Percentiles rank a stretch among this genome's conserved stretches.
phyloP scores from a whole-genome alignment of 768 basidiomycete genomes.

The Collybia mongolica region DNA sequence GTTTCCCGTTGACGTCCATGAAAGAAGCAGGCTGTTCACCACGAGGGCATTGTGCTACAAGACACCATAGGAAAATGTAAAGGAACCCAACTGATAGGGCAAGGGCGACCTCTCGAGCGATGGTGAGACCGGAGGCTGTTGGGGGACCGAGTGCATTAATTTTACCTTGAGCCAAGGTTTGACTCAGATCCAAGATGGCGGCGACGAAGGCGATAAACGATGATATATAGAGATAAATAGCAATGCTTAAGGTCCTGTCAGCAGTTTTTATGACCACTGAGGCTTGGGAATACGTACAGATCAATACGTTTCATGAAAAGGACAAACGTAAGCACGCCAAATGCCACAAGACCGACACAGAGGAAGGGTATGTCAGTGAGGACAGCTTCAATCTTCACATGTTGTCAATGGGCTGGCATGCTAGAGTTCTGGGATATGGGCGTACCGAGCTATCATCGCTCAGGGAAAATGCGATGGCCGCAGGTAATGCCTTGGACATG shows the following conservation, averaged over 20 bases:
- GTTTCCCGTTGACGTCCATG: slow-evolving; percentile 3
- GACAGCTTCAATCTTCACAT: slow-evolving; percentile 48
- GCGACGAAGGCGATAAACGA: slow-evolving; percentile 61
- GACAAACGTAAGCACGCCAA: slow-evolving; percentile 59
- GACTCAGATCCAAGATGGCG: slow-evolving; percentile 60
- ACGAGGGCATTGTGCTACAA: slow-evolving; percentile 57
- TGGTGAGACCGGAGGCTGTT: slow-evolving; percentile 37
- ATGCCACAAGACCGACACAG: slow-evolving; percentile 61
- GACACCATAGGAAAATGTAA: slow-evolving; percentile 68
- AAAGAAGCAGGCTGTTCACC: slow-evolving; percentile 29
- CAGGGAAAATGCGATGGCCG: slow-evolving; percentile 7
- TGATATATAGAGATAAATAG: slow-evolving; percentile 54
- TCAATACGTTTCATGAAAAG: slow-evolving; percentile 50
- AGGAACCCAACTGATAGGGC: slow-evolving; percentile 57
- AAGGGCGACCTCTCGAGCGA: slow-evolving; percentile 57
- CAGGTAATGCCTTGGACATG: slow-evolving; percentile 7
- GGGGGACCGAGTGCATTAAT: slow-evolving; percentile 19
- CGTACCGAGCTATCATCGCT: slow-evolving; percentile 41
- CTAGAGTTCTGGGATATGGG: slow-evolving; percentile 9
- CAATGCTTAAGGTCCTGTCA: slow-evolving; percentile 29
- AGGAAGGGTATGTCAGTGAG: slow-evolving; percentile 68
- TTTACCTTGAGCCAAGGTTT: slow-evolving; percentile 42
- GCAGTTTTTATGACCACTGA: neutral
- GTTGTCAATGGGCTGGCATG: neutral
- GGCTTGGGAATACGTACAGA: slow-evolving; percentile 35